phyloP scores from a whole-genome alignment of 139 green algal genomes.

The Monoraphidium neglectum region DNA sequence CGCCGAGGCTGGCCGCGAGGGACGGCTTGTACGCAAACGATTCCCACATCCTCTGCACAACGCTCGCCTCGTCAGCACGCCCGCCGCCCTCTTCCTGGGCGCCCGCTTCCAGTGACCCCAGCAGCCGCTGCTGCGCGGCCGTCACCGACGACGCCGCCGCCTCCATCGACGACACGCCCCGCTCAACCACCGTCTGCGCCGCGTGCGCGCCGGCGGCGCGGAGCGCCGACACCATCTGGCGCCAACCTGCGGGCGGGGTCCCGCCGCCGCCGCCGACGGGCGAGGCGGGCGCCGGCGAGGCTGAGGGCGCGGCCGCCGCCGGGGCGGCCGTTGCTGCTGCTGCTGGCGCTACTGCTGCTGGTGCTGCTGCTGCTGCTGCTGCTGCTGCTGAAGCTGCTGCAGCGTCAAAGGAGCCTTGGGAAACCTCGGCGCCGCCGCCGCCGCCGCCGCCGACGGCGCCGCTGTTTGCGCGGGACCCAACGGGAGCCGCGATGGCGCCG shows the following conservation, averaged over 20 bases:
- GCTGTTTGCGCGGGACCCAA: neutral
- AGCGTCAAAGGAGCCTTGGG: neutral
- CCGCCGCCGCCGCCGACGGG: no score
- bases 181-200: no score
- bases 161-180: no score
- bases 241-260: no score
- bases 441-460: neutral
- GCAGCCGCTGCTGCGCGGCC: neutral
- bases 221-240: no score
- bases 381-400: neutral
- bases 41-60: slow-evolving; percentile 39
- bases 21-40: slow-evolving; percentile 9
- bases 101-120: neutral
- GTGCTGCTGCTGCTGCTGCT: neutral
- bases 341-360: neutral
- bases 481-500: neutral
- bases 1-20: no score
- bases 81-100: neutral
- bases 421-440: neutral
- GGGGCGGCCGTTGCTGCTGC: no score
- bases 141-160: no score
- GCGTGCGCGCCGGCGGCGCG: no score
- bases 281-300: no score
- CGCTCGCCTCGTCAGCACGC: neutral
- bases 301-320: no score